Percentiles rank a stretch among this genome's conserved stretches.
phyloP scores from a whole-genome alignment of 805 yeast species.

The Metschnikowia cubensis region DNA sequence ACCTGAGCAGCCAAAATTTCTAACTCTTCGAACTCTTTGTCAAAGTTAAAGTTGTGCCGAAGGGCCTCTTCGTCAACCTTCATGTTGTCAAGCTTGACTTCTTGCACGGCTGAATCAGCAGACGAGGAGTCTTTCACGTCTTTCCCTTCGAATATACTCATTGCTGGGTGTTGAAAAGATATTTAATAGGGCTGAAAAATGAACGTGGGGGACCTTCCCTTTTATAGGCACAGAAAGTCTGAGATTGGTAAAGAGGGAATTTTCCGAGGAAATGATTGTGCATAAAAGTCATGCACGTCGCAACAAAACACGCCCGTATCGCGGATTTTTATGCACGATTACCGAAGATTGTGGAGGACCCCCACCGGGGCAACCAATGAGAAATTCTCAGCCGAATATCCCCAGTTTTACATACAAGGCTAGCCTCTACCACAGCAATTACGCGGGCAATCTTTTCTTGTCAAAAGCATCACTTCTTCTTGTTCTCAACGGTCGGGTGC shows the following conservation, averaged over 20 bases:
- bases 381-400: background rate
- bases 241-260: background rate
- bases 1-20: constrained; percentile 30
- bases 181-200: too few species aligned
- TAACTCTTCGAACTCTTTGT: constrained; percentile 31
- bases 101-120: constrained; percentile 16
- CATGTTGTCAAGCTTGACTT: constrained; percentile 17
- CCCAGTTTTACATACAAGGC: background rate
- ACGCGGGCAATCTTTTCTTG: background rate
- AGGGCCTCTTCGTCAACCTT: constrained; percentile 26
- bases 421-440: background rate
- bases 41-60: constrained; percentile 33
- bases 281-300: constrained; percentile 1
- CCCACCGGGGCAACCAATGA: constrained; percentile 4
- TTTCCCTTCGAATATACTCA: constrained; percentile 19
- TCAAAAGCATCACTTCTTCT: background rate
- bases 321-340: constrained; percentile 1
- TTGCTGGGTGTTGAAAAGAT: background rate
- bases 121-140: constrained; percentile 17
- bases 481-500: too few species aligned
- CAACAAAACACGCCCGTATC: constrained; percentile 2
- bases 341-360: constrained; percentile 1
- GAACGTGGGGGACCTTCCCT: background rate
- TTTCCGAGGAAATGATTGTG: background rate
- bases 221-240: background rate